These are phyloP conservation scores for Nemania serpens DNA, from an alignment of 2,329 filamentous ascomycete species.

Conservation along the genomic window DNA sequence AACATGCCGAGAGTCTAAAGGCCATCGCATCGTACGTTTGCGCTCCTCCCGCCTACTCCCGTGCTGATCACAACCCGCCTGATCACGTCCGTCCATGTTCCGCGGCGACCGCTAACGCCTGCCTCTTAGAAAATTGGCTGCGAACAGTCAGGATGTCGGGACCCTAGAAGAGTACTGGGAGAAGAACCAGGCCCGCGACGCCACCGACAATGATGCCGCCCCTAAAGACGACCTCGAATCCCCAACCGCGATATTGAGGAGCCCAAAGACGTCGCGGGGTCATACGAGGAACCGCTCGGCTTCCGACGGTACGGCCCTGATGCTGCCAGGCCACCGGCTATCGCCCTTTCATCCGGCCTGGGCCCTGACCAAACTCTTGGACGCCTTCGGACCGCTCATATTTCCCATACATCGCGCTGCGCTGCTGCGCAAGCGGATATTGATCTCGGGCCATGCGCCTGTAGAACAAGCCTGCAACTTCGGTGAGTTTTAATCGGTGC, in stretches of 20 bases:
- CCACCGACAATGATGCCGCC: constrained; percentile 43
- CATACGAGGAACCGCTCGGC: constrained; percentile 62
- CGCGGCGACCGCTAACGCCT: constrained; percentile 11
- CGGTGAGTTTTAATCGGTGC: constrained; percentile 60
- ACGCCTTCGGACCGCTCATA: constrained; percentile 86
- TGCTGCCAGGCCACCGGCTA: constrained; percentile 67
- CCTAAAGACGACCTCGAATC: constrained; percentile 56
- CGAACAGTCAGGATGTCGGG: constrained; percentile 65
- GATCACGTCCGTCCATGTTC: not conserved
- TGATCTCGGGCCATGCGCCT: constrained; percentile 84
- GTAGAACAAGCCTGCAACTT: constrained; percentile 87
- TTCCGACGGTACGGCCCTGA: constrained; percentile 64
- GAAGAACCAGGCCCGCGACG: constrained; percentile 54
- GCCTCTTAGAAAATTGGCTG: constrained; percentile 59
- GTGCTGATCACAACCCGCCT: no score
- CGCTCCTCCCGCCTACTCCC: not conserved
- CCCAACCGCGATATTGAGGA: constrained; percentile 52
- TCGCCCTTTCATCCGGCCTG: constrained; percentile 84
- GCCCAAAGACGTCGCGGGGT: constrained; percentile 40
- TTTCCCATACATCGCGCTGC: constrained; percentile 91
- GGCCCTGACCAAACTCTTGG: constrained; percentile 76
- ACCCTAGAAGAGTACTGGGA: constrained; percentile 83
- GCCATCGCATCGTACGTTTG: constrained; percentile 68
- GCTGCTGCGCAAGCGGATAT: constrained; percentile 81
- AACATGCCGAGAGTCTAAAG: constrained; percentile 78